Base-by-base conservation (phyloP, 345 rosid genomes). In the Citrus inodora region DNA sequence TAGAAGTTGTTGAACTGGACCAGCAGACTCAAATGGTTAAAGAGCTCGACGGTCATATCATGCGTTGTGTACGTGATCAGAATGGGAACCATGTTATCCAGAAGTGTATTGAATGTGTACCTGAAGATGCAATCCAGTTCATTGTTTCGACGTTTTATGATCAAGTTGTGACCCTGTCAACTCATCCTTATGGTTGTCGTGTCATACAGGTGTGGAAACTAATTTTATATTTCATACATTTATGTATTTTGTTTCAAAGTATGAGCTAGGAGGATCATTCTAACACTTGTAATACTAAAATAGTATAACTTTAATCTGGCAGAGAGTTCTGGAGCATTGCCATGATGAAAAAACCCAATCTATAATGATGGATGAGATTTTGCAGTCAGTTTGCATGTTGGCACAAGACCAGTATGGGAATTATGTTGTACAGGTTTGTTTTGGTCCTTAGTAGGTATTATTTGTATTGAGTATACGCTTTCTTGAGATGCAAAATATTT, bases 321-420 rank as follows among this genome's bases (percentile, higher is more conserved):
- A 96, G 99, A 89, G 99, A 82, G 89, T 94, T 33, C 86, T 96
- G 85, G 99, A 96, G 88, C 97, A 94, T 78, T 96, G 99, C 78
- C 86, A 86, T 74, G 85, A 92, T 58, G 81, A 82, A 3, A 89
- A 87, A 42, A 96, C 99, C 60, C 99, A 91, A 84, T 86, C 75
- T n/a, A 88, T 89, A 81, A 89, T 96, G 87, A 96, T 96, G 99
- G 92, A 89, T 76, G 97, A 92, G 82, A 86, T 96, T 60, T 68
- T 96, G 81, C 85, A 74, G 27, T 90, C 95, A 74, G 98, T 96
- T 79, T 87, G 94, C 80, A 89, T 91, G 97, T 72, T 96, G 85
- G 98, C 99, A 42, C 97, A 96, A 74, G 99, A 96, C 82, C 99
- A 94, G 74, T 96, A 96, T 79, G 99, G 98, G 71, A 96, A 96